A percentile compares a stretch with the other conserved stretches of the same genome.
Evolutionary conservation across 1,284 basidiomycete species (phyloP).

Genomic region (Cystobasidium pallidum): DNA sequence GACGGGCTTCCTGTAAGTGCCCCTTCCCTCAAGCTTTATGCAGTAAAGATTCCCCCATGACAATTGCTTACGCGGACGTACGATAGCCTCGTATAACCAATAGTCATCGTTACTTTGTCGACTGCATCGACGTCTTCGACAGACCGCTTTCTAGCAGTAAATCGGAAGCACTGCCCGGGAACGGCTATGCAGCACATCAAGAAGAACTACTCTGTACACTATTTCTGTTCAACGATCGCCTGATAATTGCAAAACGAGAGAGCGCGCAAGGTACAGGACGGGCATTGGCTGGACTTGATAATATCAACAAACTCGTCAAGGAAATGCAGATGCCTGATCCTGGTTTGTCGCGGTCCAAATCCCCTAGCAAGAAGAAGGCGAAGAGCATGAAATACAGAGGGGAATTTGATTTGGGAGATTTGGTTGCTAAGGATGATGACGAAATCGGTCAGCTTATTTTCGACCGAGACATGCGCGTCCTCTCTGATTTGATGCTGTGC

Average conservation of each 20-base stretch:
- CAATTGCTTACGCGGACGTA: background rate
- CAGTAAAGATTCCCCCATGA: too few species aligned
- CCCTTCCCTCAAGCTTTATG: background rate
- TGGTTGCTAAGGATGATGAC: conserved; percentile 82
- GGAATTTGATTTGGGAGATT: conserved; percentile 59
- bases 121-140: conserved; percentile 93
- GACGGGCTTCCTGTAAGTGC: conserved; percentile 77
- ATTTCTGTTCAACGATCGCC: conserved; percentile 92
- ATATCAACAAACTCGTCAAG: conserved; percentile 69
- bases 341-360: conserved; percentile 44
- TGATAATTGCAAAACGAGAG: conserved; percentile 87
- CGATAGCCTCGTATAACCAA: conserved; percentile 72
- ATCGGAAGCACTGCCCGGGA: background rate
- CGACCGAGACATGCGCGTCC: too few species aligned
- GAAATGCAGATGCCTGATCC: conserved; percentile 47
- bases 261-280: conserved; percentile 73
- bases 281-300: conserved; percentile 78
- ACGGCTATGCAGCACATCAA: conserved; percentile 49
- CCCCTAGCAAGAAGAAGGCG: conserved; percentile 57
- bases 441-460: conserved; percentile 67
- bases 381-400: conserved; percentile 52
- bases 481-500: background rate
- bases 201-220: conserved; percentile 77
- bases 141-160: conserved; percentile 62
- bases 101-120: conserved; percentile 82